Evolutionary conservation across 805 yeast genomes (phyloP).

Genomic region (Lipomyces sp.): DNA sequence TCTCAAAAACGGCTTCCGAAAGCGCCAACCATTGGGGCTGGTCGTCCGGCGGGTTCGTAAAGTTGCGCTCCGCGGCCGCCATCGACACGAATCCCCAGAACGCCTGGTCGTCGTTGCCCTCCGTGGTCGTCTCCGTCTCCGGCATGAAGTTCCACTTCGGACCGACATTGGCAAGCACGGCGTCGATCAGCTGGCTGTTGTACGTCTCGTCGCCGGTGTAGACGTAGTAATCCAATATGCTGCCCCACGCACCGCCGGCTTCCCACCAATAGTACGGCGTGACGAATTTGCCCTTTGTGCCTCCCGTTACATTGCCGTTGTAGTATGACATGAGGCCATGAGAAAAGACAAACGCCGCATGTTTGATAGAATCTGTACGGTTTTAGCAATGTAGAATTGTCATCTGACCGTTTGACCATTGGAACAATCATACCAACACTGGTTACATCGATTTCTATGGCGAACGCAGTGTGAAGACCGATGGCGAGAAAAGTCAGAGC

Average conservation of each 20-base stretch:
- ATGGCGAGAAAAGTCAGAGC: too few species aligned
- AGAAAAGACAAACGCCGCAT: slow-evolving; percentile 52
- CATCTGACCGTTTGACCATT: too few species aligned
- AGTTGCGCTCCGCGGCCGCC: slow-evolving; percentile 87
- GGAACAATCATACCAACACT: too few species aligned
- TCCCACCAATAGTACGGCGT: slow-evolving; percentile 97
- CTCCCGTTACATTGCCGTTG: slow-evolving; percentile 62
- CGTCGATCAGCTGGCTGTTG: slow-evolving; percentile 53
- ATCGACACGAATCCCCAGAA: slow-evolving; percentile 95
- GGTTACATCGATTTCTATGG: too few species aligned
- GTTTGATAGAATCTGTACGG: slow-evolving; percentile 44
- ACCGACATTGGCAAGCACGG: slow-evolving; percentile 72
- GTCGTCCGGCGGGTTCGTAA: slow-evolving; percentile 60
- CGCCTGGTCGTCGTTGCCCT: slow-evolving; percentile 97
- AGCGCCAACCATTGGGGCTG: slow-evolving; percentile 75
- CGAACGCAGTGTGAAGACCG: too few species aligned
- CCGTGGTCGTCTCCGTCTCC: slow-evolving; percentile 80
- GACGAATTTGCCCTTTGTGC: slow-evolving; percentile 81
- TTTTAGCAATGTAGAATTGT: too few species aligned
- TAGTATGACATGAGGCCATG: slow-evolving; percentile 68
- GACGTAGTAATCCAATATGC: slow-evolving; percentile 72
- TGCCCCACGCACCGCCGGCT: slow-evolving; percentile 82
- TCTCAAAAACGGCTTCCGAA: slow-evolving; percentile 86
- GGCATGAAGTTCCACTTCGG: slow-evolving; percentile 78
- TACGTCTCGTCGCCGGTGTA: slow-evolving; percentile 69